Percentiles rank a stretch among this genome's conserved stretches.
Conservation (phyloP, 2,329 filamentous ascomycete genomes). For the Cladosporium sp. region DNA sequence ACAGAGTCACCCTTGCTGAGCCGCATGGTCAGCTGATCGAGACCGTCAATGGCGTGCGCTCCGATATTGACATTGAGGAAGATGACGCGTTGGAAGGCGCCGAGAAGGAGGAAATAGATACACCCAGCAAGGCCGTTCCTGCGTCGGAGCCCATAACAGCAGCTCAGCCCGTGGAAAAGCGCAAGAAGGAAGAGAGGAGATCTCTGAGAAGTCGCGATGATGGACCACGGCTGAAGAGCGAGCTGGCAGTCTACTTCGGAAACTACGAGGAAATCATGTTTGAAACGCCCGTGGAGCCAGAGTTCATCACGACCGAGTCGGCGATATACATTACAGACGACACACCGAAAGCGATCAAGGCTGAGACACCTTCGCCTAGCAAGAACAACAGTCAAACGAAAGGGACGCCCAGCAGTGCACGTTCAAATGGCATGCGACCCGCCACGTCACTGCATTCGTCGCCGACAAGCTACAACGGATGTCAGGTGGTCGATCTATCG, state of each 20-base stretch:
- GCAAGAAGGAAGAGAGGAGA: conserved; percentile 59
- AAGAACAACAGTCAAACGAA: conserved; percentile 12
- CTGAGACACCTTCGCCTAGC: conserved; percentile 7
- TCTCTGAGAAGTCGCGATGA: conserved; percentile 83
- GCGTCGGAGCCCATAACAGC: conserved; percentile 28
- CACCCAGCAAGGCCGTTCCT: conserved; percentile 12
- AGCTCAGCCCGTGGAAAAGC: conserved; percentile 24
- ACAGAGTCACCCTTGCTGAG: conserved; percentile 44
- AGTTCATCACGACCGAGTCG: conserved; percentile 50
- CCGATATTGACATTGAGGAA: conserved; percentile 35
- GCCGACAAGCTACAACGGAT: conserved; percentile 8
- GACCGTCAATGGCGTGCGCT: conserved; percentile 45
- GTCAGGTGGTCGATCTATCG: conserved; percentile 13
- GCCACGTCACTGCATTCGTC: not conserved
- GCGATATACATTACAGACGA: conserved; percentile 35
- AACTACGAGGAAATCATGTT: conserved; percentile 95
- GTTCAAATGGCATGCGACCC: not conserved
- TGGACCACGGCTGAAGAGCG: conserved; percentile 82
- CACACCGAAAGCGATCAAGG: conserved; percentile 17
- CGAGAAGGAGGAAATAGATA: conserved; percentile 5
- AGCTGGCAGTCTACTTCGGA: conserved; percentile 84
- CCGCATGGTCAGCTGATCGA: conserved; percentile 45
- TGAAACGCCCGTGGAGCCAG: conserved; percentile 72
- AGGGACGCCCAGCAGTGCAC: conserved; percentile 12
- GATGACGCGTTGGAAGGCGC: conserved; percentile 32